These are phyloP conservation scores for Phytophthora multivora DNA, from an alignment of 352 stramenopile species.

Conservation along the genomic window DNA sequence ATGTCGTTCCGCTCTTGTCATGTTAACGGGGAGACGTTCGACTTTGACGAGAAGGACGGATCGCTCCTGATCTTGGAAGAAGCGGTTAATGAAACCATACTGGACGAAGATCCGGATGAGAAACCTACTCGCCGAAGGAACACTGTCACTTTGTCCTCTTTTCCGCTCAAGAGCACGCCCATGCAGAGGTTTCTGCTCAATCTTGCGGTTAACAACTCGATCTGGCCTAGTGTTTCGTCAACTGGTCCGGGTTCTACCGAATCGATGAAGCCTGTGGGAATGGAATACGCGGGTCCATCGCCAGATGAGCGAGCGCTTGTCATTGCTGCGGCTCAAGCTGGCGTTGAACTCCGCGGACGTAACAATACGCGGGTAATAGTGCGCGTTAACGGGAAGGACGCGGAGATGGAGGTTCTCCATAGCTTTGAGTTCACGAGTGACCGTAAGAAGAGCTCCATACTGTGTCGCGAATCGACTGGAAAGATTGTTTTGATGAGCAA, in stretches of 20 bases:
- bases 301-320: slow-evolving; percentile 81
- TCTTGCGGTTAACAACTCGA: slow-evolving; percentile 64
- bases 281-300: slow-evolving; percentile 80
- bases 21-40: slow-evolving; percentile 78
- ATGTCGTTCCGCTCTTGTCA: slow-evolving; percentile 95
- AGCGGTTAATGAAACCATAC: slow-evolving; percentile 9
- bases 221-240: slow-evolving; percentile 35
- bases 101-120: slow-evolving; percentile 1
- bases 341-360: slow-evolving; percentile 42
- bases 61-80: slow-evolving; percentile 33
- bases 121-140: slow-evolving; percentile 18
- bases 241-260: not conserved
- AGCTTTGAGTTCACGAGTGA: slow-evolving; percentile 70
- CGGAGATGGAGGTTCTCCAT: slow-evolving; percentile 54
- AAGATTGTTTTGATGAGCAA: slow-evolving; percentile 68
- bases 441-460: slow-evolving; percentile 70
- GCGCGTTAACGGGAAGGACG: slow-evolving; percentile 30
- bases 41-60: slow-evolving; percentile 38
- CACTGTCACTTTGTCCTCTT: not conserved
- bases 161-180: slow-evolving; percentile 22
- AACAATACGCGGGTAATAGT: slow-evolving; percentile 41
- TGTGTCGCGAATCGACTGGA: slow-evolving; percentile 41
- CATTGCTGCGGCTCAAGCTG: slow-evolving; percentile 48
- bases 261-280: not conserved
- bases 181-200: slow-evolving; percentile 57